Evolutionary conservation across 441 rosid genomes (phyloP), one percentile per base, ranked within the genome.

Genomic region (Mallotus repandus): DNA sequence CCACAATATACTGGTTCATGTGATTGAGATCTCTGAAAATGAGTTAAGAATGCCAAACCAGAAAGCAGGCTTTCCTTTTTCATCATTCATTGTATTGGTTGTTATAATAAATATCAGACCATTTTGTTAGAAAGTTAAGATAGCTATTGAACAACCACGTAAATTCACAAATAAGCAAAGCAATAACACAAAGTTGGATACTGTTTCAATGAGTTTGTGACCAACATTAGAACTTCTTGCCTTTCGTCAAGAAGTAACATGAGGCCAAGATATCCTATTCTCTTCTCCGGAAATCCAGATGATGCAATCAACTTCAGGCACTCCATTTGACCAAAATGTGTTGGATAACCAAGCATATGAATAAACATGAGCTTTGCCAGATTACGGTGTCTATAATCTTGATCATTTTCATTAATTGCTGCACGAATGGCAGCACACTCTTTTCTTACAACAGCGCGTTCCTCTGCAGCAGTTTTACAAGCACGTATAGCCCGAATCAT

Each of bases 291-390:
- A 81, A 96, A 96, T 43, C 95, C 98, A 63, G 98, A 76, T 66
- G 99, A 88, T 9, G 98, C 99, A 77, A 95, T 93, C 54, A 90
- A 91, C 77, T 96, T 93, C 80, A 93, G 86, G 86, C 98, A 96
- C 83, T 96, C 99, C 99, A 96, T 96, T 83, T 96, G 99, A 70
- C 98, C 99, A 84, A 96, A 96, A 84, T 96, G 99, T 12, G 99
- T 96, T 6, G 99, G 99, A 80, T 96, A 96, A 72, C 99, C 99
- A 70, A 96, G 97, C 99, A 96, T 96, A 83, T 96, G 99, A 79
- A 96, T 96, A 74, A 93, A 96, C 99, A 96, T 96, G 80, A 96
- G 99, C 81, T 96, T 96, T n/a, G 99, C 99, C 68, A 96, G 88
- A 86, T 76, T 76, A 35, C 79, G 79, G 72, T 76, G 79, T 49